Conservation (phyloP, 768 basidiomycete species). For the Tulasnella sp. region DNA sequence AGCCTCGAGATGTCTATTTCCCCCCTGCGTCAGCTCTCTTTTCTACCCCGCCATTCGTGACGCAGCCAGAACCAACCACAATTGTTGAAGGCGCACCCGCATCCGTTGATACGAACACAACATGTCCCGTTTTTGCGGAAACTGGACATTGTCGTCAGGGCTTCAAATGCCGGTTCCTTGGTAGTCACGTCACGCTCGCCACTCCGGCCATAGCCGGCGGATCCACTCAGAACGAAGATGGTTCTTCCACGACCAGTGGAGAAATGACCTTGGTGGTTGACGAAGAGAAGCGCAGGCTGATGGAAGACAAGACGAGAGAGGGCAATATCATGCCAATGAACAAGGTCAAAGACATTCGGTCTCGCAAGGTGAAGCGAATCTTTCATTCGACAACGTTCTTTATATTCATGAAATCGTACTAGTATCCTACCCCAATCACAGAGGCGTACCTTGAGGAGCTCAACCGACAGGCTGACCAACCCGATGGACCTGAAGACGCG, state of each 20-base stretch:
- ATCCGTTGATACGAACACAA: slow-evolving; percentile 46
- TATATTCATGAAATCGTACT: slow-evolving; percentile 5
- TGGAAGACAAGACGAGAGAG: slow-evolving; percentile 31
- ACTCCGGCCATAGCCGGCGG: not conserved
- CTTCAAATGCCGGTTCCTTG: slow-evolving; percentile 87
- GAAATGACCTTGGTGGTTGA: not conserved
- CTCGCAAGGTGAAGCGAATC: slow-evolving; percentile 55
- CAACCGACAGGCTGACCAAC: slow-evolving; percentile 41
- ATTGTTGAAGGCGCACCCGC: slow-evolving; percentile 35
- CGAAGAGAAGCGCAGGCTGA: not conserved
- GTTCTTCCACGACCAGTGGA: not conserved
- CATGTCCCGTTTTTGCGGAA: slow-evolving; percentile 64
- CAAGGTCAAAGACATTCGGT: slow-evolving; percentile 56
- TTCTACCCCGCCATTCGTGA: slow-evolving; percentile 51
- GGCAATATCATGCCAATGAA: slow-evolving; percentile 69
- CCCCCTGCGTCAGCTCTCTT: slow-evolving; percentile 46
- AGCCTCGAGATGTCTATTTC: slow-evolving; percentile 66
- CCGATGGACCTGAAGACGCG: slow-evolving; percentile 23
- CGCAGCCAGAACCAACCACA: slow-evolving; percentile 32
- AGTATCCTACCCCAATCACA: slow-evolving; percentile 66
- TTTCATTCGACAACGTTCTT: not conserved
- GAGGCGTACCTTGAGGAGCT: slow-evolving; percentile 52
- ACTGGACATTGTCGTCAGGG: slow-evolving; percentile 77
- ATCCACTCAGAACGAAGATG: not conserved
- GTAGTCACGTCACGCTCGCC: slow-evolving; percentile 54